Base-by-base conservation (phyloP, 371 early-diverging fungal genomes). In the Mucor irregularis region DNA sequence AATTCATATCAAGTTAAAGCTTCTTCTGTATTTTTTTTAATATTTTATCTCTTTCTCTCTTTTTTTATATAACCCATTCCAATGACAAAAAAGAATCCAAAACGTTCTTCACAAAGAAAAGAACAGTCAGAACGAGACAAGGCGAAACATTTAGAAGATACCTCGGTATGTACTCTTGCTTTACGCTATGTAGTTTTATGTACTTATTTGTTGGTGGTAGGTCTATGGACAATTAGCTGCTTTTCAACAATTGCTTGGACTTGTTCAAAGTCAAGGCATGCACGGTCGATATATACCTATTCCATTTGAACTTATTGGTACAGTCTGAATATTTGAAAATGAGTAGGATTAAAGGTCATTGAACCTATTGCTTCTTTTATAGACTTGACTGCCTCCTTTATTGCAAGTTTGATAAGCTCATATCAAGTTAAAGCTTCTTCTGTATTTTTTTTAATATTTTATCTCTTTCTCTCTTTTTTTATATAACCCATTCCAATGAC, bases 271-370 rank as follows among this genome's bases (percentile, higher is more conserved):
- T 16, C 52, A 58, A 31, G 66, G 64, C 13, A 62, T 68, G 56
- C 58, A 64, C 42, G 61, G 59, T 17, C 73, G 80, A 37, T 74
- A 71, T 40, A 65, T 69, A 9, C 49, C 63, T 6, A 80, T 83
- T 14, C 81, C 83, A 0, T 51, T 76, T 39, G 81, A 83, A 30
- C 56, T 80, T 42, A 80, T 83, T 34, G 83, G 82, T 79, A 69
- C 58, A 17, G 43, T 8, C 7, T 30, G 5, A 26, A 17, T 2
- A 38, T 5, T 3, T n/a, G 4, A 5, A 5, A 19, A 17, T 17
- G 3, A 2, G 19, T 21, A 40, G 10, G 24, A 22, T 24, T 24
- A 21, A 40, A 9, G 24, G 10, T 13, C 8, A 3, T 34, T 34
- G 8, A n/a, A 24, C 17, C n/a, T 21, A 33, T 10, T 34, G 11